These are phyloP conservation scores for Mycogone perniciosa DNA, from an alignment of 2,329 filamentous ascomycete genomes.

Conservation along the genomic window DNA sequence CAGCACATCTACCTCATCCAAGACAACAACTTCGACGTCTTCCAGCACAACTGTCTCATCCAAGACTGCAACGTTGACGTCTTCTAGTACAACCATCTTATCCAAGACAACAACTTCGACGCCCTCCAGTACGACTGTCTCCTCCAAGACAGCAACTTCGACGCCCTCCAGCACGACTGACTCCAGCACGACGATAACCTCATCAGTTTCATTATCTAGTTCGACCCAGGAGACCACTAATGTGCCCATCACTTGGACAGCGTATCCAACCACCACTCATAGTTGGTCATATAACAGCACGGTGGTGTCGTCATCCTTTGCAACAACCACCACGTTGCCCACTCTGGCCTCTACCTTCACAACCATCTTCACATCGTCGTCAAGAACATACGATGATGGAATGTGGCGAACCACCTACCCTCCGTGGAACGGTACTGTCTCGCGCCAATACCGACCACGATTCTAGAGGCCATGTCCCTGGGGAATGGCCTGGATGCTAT, in stretches of 20 bases:
- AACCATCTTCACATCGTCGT: constrained; percentile 16
- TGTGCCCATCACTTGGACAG: not conserved
- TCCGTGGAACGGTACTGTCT: constrained; percentile 35
- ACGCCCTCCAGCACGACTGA: too few species aligned
- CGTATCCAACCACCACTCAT: not conserved
- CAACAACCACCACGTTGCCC: constrained; percentile 9
- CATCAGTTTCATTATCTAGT: not conserved
- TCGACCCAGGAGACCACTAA: not conserved
- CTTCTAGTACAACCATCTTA: too few species aligned
- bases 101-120: too few species aligned
- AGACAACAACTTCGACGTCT: not conserved
- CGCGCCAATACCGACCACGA: constrained; percentile 1
- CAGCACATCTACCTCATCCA: not conserved
- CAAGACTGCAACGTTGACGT: not conserved
- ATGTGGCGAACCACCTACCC: constrained; percentile 42
- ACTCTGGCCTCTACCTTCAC: constrained; percentile 14
- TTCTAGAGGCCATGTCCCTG: not conserved
- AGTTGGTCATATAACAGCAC: constrained; percentile 2
- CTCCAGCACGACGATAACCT: not conserved
- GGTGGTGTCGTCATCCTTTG: constrained; percentile 12
- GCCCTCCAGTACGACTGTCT: too few species aligned
- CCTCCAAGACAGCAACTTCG: too few species aligned
- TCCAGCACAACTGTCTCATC: not conserved
- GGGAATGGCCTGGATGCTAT: too few species aligned
- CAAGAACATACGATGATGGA: constrained; percentile 35